Percentiles rank a stretch among this genome's conserved stretches.
These are phyloP conservation scores for Ophiostoma ips DNA, from an alignment of 2,329 filamentous ascomycete genomes.

Conservation along the genomic window DNA sequence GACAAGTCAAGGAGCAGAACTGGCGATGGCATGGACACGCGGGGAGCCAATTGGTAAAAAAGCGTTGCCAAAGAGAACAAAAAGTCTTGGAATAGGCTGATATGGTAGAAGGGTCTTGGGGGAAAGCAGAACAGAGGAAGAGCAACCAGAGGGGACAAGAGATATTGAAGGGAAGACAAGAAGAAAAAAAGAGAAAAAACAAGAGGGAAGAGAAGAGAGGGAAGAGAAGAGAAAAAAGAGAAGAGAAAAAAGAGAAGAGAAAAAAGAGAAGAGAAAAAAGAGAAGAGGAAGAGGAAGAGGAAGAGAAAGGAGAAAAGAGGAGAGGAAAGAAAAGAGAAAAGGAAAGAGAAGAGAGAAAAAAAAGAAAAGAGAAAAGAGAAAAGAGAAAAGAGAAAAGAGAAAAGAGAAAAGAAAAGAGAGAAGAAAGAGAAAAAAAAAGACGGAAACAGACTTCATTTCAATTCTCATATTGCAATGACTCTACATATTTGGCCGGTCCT, in stretches of 20 bases:
- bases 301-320: background rate
- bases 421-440: background rate
- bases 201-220: too few relatives aligned
- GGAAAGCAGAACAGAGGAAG: background rate
- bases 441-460: too few relatives aligned
- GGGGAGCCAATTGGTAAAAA: too few relatives aligned
- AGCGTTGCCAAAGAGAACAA: too few relatives aligned
- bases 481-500: too few relatives aligned
- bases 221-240: background rate
- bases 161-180: background rate
- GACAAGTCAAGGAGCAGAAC: too few relatives aligned
- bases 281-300: background rate
- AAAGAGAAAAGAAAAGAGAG: background rate
- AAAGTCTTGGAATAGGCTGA: too few relatives aligned
- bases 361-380: background rate
- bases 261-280: background rate
- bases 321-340: background rate
- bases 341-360: background rate
- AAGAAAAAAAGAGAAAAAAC: background rate
- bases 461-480: too few relatives aligned
- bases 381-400: background rate
- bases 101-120: too few relatives aligned
- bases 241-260: background rate
- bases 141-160: too few relatives aligned
- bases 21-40: too few relatives aligned